Conservation (phyloP, 768 basidiomycete species). For the Kwoniella sp. region DNA sequence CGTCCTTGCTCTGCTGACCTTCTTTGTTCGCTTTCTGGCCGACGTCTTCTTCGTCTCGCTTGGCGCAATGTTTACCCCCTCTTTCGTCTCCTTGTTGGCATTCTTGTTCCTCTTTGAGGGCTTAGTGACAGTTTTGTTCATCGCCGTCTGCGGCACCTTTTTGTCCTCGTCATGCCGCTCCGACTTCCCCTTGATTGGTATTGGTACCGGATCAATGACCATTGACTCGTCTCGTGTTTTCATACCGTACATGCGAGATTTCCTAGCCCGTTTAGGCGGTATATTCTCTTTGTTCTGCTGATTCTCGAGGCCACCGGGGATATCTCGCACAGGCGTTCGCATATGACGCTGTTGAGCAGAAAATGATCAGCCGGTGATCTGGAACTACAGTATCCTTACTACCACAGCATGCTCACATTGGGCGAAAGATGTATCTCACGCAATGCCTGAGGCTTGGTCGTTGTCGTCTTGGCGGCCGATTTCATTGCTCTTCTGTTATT, state of each 20-base stretch:
- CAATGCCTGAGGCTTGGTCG: conserved; percentile 6
- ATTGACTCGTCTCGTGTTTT: conserved; percentile 17
- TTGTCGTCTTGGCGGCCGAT: not conserved
- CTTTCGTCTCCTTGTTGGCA: not conserved
- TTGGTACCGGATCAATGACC: not conserved
- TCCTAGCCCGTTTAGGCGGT: conserved; percentile 13
- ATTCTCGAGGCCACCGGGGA: not conserved
- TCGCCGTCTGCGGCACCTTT: too few species aligned
- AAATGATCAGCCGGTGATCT: too few species aligned
- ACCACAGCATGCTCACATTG: conserved; percentile 10
- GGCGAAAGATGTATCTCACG: conserved; percentile 32
- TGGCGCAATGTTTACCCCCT: not conserved
- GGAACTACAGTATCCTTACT: too few species aligned
- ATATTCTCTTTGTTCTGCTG: conserved; percentile 12
- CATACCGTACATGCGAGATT: conserved; percentile 21
- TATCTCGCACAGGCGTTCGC: not conserved
- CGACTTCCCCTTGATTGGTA: too few species aligned
- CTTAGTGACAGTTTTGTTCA: too few species aligned
- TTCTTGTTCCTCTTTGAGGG: not conserved
- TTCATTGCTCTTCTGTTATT: not conserved
- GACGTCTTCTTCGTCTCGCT: not conserved
- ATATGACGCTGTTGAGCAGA: not conserved
- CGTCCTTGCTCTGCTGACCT: not conserved
- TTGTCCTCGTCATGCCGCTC: too few species aligned
- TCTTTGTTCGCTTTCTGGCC: not conserved